A percentile compares a stretch with the other conserved stretches of the same genome.
Conservation (phyloP, 148 eudicot species). For the Heliamphora exappendiculata region DNA sequence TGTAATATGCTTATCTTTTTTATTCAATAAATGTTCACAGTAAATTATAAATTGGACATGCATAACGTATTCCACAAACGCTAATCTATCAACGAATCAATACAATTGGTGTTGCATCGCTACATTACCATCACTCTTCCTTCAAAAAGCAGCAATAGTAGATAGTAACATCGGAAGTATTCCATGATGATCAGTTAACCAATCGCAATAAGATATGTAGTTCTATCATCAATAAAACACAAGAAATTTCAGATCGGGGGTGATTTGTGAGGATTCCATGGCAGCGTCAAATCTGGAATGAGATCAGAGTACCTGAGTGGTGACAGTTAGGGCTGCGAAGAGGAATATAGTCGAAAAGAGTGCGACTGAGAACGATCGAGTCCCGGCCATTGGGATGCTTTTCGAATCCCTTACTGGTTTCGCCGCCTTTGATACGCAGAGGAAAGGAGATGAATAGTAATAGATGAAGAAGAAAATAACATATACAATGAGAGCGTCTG, state of each 20-base stretch:
- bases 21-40: too few relatives aligned
- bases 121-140: not conserved
- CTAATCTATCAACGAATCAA: not conserved
- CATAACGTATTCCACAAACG: too few relatives aligned
- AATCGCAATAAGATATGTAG: not conserved
- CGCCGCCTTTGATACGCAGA: conserved; percentile 4
- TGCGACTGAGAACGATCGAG: conserved; percentile 20
- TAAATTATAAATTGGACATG: too few relatives aligned
- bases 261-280: not conserved
- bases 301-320: conserved; percentile 38
- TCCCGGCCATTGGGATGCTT: conserved; percentile 30
- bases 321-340: conserved; percentile 45
- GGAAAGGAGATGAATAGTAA: not conserved
- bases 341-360: conserved; percentile 34
- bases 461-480: not conserved
- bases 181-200: not conserved
- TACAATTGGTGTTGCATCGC: not conserved
- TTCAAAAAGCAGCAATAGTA: not conserved
- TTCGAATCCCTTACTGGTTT: not conserved
- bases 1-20: too few relatives aligned
- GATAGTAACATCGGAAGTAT: not conserved
- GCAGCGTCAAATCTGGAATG: not conserved
- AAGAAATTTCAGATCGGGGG: not conserved
- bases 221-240: not conserved
- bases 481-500: not conserved